Conservation (phyloP, 768 basidiomycete genomes). For the Calocera cornea region DNA sequence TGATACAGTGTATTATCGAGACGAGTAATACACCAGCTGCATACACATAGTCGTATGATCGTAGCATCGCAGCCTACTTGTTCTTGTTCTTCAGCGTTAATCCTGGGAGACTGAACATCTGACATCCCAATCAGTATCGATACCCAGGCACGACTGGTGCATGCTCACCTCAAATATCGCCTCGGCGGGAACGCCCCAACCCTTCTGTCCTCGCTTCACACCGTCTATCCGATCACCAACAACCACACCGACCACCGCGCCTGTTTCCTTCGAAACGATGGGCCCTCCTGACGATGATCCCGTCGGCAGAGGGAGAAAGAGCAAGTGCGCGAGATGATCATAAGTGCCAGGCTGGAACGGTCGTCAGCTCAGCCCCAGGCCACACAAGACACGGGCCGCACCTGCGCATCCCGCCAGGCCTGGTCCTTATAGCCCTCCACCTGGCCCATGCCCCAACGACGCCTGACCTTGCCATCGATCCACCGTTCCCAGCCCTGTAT, state of each 20-base stretch:
- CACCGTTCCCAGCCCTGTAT: slow-evolving; percentile 36
- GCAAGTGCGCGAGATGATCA: slow-evolving; percentile 44
- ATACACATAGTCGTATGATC: too few relatives aligned
- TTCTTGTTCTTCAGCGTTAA: slow-evolving; percentile 9
- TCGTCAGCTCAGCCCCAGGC: too few relatives aligned
- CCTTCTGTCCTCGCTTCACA: slow-evolving; percentile 23
- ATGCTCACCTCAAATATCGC: slow-evolving; percentile 44
- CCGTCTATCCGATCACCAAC: slow-evolving; percentile 45
- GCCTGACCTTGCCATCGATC: slow-evolving; percentile 38
- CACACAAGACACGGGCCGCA: slow-evolving; percentile 13
- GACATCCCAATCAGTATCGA: background rate
- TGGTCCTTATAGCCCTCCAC: slow-evolving; percentile 48
- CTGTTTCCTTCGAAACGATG: slow-evolving; percentile 45
- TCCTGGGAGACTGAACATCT: slow-evolving; percentile 19
- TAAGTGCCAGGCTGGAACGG: slow-evolving; percentile 54
- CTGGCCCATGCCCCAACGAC: slow-evolving; percentile 39
- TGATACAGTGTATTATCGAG: too few relatives aligned
- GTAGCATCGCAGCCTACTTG: too few relatives aligned
- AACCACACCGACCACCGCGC: slow-evolving; percentile 52
- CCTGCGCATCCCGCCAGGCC: slow-evolving; percentile 44
- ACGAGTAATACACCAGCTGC: too few relatives aligned
- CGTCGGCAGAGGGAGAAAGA: slow-evolving; percentile 42
- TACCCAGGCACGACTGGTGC: background rate
- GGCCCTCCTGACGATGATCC: slow-evolving; percentile 60
- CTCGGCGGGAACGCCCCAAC: slow-evolving; percentile 53